phyloP scores from a whole-genome alignment of 2,329 filamentous ascomycete species.

The Gremmenia infestans region DNA sequence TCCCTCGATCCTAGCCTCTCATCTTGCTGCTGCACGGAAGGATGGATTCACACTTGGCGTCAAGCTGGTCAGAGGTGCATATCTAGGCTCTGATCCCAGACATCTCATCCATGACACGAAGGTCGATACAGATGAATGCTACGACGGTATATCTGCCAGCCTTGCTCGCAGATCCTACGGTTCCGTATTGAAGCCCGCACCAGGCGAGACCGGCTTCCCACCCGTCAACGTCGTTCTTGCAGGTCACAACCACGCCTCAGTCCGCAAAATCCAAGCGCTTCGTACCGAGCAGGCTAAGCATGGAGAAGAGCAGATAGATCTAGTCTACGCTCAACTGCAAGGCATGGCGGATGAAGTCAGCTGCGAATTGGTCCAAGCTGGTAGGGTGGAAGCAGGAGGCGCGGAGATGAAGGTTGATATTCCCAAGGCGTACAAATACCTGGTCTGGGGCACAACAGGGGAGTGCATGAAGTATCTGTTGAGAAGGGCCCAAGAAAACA shows the following conservation, averaged over 20 bases:
- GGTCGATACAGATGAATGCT: conserved; percentile 64
- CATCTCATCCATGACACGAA: conserved; percentile 69
- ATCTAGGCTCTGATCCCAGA: conserved; percentile 64
- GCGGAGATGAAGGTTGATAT: conserved; percentile 41
- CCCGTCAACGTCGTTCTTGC: conserved; percentile 65
- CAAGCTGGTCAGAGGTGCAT: conserved; percentile 73
- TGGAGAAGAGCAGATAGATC: conserved; percentile 37
- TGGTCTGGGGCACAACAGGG: conserved; percentile 64
- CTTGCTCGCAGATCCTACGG: conserved; percentile 63
- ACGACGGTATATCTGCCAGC: conserved; percentile 64
- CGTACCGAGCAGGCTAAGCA: conserved; percentile 38
- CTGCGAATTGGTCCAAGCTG: conserved; percentile 46
- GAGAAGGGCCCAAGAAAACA: conserved; percentile 70
- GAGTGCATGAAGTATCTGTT: conserved; percentile 75
- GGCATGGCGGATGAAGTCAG: conserved; percentile 96
- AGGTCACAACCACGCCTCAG: conserved; percentile 74
- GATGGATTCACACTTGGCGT: conserved; percentile 64
- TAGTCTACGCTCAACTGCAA: conserved; percentile 74
- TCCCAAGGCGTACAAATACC: conserved; percentile 56
- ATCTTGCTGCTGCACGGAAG: conserved; percentile 53
- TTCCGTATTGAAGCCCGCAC: conserved; percentile 40
- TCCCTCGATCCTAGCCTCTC: conserved; percentile 49
- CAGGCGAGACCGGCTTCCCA: conserved; percentile 46
- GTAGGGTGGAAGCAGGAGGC: conserved; percentile 22
- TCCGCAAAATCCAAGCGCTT: conserved; percentile 51